Conservation (phyloP, 352 stramenopile species). For the Phytophthora megakarya region DNA sequence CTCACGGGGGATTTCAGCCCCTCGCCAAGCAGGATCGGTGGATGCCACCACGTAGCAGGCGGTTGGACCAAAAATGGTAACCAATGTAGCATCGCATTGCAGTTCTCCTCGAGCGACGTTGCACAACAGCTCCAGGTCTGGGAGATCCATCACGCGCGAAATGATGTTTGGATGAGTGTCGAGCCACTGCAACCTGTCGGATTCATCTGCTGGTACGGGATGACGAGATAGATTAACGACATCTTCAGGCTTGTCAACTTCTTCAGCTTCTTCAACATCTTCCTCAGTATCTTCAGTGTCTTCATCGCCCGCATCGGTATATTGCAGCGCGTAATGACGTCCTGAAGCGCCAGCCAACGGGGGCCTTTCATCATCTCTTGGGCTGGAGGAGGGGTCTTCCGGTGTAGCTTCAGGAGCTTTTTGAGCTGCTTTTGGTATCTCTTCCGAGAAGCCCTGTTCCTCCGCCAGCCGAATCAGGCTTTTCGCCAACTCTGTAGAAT, state of each 20-base stretch:
- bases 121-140: conserved; percentile 72
- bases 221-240: conserved; percentile 28
- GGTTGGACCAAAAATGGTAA: conserved; percentile 52
- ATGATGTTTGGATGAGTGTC: conserved; percentile 38
- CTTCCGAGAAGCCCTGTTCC: conserved; percentile 24
- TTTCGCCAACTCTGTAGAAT: conserved; percentile 22
- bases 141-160: conserved; percentile 47
- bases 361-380: conserved; percentile 11
- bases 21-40: conserved; percentile 40
- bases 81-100: conserved; percentile 46
- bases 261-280: conserved; percentile 12
- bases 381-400: conserved; percentile 2
- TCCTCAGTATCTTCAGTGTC: conserved; percentile 23
- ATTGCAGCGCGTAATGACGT: conserved; percentile 48
- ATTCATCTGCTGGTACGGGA: conserved; percentile 51
- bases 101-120: conserved; percentile 55
- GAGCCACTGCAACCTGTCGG: conserved; percentile 42
- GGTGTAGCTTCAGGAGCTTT: conserved; percentile 10
- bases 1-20: conserved; percentile 42
- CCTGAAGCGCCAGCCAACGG: conserved; percentile 32
- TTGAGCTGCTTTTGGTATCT: conserved; percentile 7
- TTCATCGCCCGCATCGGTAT: conserved; percentile 15
- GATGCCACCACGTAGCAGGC: conserved; percentile 52
- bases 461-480: conserved; percentile 23
- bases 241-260: background rate